Percentiles rank a stretch among this genome's conserved stretches.
Evolutionary conservation across 768 basidiomycete species (phyloP).

Genomic region (Leccinum uliginosum): DNA sequence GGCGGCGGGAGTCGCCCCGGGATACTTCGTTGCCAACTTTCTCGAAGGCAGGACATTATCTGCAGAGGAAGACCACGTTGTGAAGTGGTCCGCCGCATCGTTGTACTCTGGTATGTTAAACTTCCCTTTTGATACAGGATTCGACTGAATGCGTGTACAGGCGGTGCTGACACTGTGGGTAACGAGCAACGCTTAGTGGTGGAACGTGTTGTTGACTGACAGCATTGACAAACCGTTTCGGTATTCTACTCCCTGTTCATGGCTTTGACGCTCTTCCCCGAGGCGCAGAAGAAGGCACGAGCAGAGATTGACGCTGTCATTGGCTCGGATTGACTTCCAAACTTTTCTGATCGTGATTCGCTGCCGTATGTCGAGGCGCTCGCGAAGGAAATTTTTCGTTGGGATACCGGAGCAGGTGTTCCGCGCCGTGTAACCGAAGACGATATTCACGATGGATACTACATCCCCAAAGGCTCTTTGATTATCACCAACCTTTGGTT

Average conservation of each 20-base stretch:
- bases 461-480: constrained; percentile 46
- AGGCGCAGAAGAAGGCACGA: constrained; percentile 55
- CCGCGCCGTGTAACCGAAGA: constrained; percentile 57
- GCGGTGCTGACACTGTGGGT: constrained; percentile 44
- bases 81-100: constrained; percentile 58
- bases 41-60: constrained; percentile 48
- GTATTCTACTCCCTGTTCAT: constrained; percentile 58
- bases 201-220: constrained; percentile 1
- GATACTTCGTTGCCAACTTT: constrained; percentile 55
- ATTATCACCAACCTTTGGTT: constrained; percentile 24
- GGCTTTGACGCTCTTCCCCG: constrained; percentile 55
- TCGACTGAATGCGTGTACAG: constrained; percentile 22
- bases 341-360: constrained; percentile 50
- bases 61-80: constrained; percentile 50
- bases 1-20: constrained; percentile 46
- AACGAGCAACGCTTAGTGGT: neutral
- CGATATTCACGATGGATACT: constrained; percentile 58
- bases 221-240: constrained; percentile 51
- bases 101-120: constrained; percentile 24
- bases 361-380: constrained; percentile 62
- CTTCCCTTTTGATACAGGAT: constrained; percentile 3
- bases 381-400: constrained; percentile 51
- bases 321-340: constrained; percentile 57
- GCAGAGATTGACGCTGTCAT: constrained; percentile 57
- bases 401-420: constrained; percentile 32